Evolutionary conservation across 371 early-diverging fungal genomes (phyloP).

Genomic region (Haplosporangium sp.): DNA sequence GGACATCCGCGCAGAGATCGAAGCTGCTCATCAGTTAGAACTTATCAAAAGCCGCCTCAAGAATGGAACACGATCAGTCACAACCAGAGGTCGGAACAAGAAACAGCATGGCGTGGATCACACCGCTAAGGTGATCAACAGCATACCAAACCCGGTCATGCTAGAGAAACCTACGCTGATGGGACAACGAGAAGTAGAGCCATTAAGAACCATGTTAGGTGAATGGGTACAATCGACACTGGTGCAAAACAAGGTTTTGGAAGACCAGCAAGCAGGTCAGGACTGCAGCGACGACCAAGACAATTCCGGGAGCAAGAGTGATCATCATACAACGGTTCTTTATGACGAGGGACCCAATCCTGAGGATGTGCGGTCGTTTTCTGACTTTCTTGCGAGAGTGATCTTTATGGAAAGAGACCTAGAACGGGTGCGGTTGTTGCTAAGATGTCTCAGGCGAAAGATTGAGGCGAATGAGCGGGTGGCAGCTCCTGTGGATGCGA

Average conservation of each 20-base stretch:
- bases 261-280: neutral
- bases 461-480: conserved; percentile 26
- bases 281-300: neutral
- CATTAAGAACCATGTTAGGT: conserved; percentile 22
- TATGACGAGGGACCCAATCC: conserved; percentile 48
- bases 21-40: conserved; percentile 21
- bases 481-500: neutral
- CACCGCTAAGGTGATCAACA: neutral
- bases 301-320: neutral
- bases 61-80: conserved; percentile 2
- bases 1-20: conserved; percentile 42
- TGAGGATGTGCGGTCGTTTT: conserved; percentile 46
- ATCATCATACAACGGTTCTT: too few relatives aligned
- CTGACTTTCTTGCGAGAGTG: conserved; percentile 36
- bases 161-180: conserved; percentile 31
- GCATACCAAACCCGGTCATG: neutral
- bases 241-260: neutral
- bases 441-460: conserved; percentile 27
- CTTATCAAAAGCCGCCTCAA: conserved; percentile 18
- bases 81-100: neutral
- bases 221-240: conserved; percentile 48
- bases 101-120: neutral
- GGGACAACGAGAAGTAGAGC: conserved; percentile 26
- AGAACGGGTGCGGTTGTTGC: conserved; percentile 34
- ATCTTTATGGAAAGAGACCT: conserved; percentile 49